Evolutionary conservation across 2,329 filamentous ascomycete species (phyloP).

Genomic region (Aureobasidium musti): DNA sequence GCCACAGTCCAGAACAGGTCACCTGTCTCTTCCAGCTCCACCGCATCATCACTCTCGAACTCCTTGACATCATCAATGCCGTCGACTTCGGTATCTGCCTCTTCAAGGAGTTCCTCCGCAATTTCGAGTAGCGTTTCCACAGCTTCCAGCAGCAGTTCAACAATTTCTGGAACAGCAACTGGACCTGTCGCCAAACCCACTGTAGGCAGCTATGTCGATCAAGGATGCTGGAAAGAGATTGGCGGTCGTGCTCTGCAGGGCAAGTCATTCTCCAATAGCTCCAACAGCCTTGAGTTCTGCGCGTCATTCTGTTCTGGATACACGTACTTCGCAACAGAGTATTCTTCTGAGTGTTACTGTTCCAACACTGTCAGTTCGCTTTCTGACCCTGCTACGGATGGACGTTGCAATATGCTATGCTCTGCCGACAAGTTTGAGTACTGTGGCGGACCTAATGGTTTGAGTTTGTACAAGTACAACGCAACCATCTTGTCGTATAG

Average conservation of each 20-base stretch:
- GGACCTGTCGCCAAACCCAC: constrained; percentile 30
- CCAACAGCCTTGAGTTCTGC: constrained; percentile 35
- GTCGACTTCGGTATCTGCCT: background rate
- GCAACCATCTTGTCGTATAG: background rate
- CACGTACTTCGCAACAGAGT: constrained; percentile 46
- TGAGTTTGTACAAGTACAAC: constrained; percentile 37
- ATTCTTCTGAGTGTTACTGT: constrained; percentile 43
- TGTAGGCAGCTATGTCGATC: constrained; percentile 35
- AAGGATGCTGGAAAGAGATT: constrained; percentile 39
- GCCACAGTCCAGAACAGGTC: background rate
- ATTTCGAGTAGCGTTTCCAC: background rate
- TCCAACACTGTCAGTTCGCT: constrained; percentile 34
- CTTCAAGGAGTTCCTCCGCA: constrained; percentile 36
- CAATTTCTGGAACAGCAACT: background rate
- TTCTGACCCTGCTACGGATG: constrained; percentile 27
- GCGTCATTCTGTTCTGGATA: constrained; percentile 38
- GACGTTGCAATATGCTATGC: constrained; percentile 39
- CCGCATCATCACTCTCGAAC: too few relatives aligned
- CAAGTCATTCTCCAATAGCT: constrained; percentile 31
- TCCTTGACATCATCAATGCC: too few relatives aligned
- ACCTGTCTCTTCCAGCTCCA: background rate
- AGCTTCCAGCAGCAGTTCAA: constrained; percentile 2
- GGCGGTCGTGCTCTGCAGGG: constrained; percentile 34
- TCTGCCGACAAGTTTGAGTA: constrained; percentile 38
- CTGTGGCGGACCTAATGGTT: constrained; percentile 40